Evolutionary conservation across 2,329 filamentous ascomycete species (phyloP), one percentile per base, ranked within the genome.

Genomic region (Leptographium flavum): DNA sequence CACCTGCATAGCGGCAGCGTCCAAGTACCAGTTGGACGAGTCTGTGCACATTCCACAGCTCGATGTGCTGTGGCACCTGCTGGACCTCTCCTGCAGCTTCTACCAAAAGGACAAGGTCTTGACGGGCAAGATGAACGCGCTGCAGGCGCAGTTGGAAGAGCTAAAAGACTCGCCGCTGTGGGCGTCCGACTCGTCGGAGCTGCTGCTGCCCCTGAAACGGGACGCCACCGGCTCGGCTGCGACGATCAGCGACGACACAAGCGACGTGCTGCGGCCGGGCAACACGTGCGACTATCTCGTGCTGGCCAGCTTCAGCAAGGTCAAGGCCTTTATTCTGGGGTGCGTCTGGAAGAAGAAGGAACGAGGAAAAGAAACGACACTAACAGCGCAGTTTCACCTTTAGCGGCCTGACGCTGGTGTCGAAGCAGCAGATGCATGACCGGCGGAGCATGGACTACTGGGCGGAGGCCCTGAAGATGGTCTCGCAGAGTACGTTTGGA

Each of bases 51-150:
- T 86, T 33, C 74, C 78, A 6, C 82, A 85, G 53, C 69, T 87
- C 15, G 72, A 78, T 45, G 68, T 79, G 2, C 59, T 88, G 42
- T 69, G 79, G 13, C 69, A 83, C 44, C 69, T 83, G 39, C 65
- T 87, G 17, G 83, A 88, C 56, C 68, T 88, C 21, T 73, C 76
- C 2, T 84, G 81, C 54, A 79, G 76, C 53, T 64, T 88, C 43
- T 73, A 79, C 45, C 71, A 77, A 46, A 79, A 79, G 49, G 70
- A 69, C 0, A 69, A 76, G 13, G 61, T 70, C 27, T 71, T 76
- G 27, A 59, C 65, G 1, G 65, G 71, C 43, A 87, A 87, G 55
- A 64, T 86, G 19, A 68, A 68, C 33, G 63, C 65, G 7, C 65
- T 88, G 51, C 79, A 86, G 56, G 62, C 64, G 33, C 71, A 69